Base-by-base conservation (phyloP, 805 yeast species). In the Candida broadrunensis region DNA sequence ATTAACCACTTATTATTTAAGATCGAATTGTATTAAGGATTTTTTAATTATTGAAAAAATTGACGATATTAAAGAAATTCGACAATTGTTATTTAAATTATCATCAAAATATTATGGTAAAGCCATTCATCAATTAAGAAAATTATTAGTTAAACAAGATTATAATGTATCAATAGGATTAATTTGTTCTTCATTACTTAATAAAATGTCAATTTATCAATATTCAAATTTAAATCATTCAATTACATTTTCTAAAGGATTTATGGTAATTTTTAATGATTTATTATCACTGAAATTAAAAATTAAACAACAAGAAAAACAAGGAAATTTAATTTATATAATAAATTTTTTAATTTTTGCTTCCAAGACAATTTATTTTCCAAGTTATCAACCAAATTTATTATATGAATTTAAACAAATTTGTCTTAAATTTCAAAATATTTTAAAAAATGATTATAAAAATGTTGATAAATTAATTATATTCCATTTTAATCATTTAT, bases 181-280 rank as follows among this genome's bases (percentile, higher is more conserved):
- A 17, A 42, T 54, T 4, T 54, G 49, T 4, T 45, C 52, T 15
- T 50, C 54, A 11, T 19, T 52, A 9, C 47, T 59, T 4, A 55
- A 54, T 35, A 55, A 50, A 29, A 43, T 53, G 8, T 44, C 56
- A 24, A 47, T 56, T 18, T 55, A 55, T 36, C 58, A 55, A 25
- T 49, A 44, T 36, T 35, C 42, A 17, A 48, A 51, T 37, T 41
- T 54, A 31, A 23, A 42, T 8, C 45, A 51, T 16, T 47, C 53
- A 3, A 31, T 46, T 8, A 46, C 56, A 14, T 59, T 57, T 35
- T 44, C 54, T 16, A 47, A 50, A 14, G 64, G 64, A 2, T 40
- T 56, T 16, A 44, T 49, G 3, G 37, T 51, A 5, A 45, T 56
- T 3, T 52, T 52, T 41, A 45, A 49, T 23, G 50, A 50, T 20